phyloP scores from a whole-genome alignment of 495 filamentous ascomycete species.

The Lophiotrema nucula region DNA sequence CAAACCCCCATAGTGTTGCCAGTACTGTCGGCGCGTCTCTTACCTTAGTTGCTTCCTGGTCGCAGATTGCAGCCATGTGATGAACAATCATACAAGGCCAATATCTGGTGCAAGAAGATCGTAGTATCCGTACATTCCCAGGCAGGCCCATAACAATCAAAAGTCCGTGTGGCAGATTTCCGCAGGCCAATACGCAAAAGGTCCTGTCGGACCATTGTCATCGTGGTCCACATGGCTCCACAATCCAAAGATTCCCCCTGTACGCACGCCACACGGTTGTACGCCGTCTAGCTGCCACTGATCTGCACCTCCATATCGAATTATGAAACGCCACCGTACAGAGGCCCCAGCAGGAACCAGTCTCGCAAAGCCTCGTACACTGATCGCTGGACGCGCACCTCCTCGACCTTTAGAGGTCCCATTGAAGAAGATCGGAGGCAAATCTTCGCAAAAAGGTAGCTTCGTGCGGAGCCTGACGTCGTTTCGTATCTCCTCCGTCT shows the following conservation, averaged over 20 bases:
- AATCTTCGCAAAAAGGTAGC: constrained; percentile 24
- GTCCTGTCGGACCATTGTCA: constrained; percentile 24
- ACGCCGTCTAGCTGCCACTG: constrained; percentile 32
- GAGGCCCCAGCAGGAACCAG: constrained; percentile 17
- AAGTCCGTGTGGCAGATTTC: neutral
- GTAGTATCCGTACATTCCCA: too few relatives aligned
- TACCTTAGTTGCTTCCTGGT: too few relatives aligned
- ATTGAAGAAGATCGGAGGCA: constrained; percentile 25
- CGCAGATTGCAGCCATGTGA: too few relatives aligned
- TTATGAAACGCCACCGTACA: constrained; percentile 31
- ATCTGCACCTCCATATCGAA: constrained; percentile 29
- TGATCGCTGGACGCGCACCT: constrained; percentile 3
- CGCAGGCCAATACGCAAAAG: constrained; percentile 23
- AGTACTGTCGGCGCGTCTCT: neutral
- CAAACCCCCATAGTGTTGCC: neutral
- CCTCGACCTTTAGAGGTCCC: constrained; percentile 13
- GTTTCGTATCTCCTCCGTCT: constrained; percentile 9
- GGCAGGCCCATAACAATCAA: too few relatives aligned
- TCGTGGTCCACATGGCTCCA: constrained; percentile 33
- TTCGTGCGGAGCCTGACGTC: constrained; percentile 18
- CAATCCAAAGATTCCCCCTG: constrained; percentile 27
- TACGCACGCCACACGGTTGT: constrained; percentile 25
- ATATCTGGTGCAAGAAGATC: too few relatives aligned
- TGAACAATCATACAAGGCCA: too few relatives aligned
- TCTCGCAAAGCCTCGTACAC: constrained; percentile 15